phyloP scores from a whole-genome alignment of 73 alveolate species.

The Paramecium biaurelia region DNA sequence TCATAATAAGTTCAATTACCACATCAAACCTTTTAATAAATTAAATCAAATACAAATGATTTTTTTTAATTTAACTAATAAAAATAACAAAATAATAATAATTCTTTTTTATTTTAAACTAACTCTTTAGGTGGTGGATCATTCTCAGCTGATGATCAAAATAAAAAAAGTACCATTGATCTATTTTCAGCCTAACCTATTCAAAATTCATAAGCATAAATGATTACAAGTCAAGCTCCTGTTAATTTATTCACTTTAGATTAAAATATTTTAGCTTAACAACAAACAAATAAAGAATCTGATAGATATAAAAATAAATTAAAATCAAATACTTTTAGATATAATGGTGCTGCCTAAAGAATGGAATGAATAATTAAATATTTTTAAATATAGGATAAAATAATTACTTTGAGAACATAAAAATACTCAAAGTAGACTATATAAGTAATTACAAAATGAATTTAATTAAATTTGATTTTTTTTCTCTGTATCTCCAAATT shows the following conservation, averaged over 20 bases:
- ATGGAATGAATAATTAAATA: not conserved
- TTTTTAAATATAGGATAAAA: not conserved
- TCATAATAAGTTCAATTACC: not conserved
- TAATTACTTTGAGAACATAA: not conserved
- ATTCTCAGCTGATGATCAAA: not conserved
- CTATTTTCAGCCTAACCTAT: not conserved
- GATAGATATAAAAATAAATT: not conserved
- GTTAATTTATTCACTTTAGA: not conserved
- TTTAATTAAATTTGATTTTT: conserved; percentile 10
- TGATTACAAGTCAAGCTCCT: not conserved
- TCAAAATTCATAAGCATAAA: not conserved
- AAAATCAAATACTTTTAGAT: not conserved
- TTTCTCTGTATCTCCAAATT: not conserved
- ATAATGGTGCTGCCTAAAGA: not conserved
- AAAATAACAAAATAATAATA: not conserved
- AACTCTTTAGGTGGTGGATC: not conserved
- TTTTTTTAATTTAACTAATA: not conserved
- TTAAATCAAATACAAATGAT: not conserved
- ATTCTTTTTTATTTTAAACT: not conserved
- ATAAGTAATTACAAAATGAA: conserved; percentile 14
- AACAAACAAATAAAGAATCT: not conserved
- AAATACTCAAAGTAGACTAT: not conserved
- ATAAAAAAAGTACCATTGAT: not conserved
- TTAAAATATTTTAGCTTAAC: not conserved
- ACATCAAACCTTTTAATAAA: not conserved